A percentile compares a stretch with the other conserved stretches of the same genome.
phyloP scores from a whole-genome alignment of 2,329 filamentous ascomycete species.

The Alternaria novae-zelandiae region DNA sequence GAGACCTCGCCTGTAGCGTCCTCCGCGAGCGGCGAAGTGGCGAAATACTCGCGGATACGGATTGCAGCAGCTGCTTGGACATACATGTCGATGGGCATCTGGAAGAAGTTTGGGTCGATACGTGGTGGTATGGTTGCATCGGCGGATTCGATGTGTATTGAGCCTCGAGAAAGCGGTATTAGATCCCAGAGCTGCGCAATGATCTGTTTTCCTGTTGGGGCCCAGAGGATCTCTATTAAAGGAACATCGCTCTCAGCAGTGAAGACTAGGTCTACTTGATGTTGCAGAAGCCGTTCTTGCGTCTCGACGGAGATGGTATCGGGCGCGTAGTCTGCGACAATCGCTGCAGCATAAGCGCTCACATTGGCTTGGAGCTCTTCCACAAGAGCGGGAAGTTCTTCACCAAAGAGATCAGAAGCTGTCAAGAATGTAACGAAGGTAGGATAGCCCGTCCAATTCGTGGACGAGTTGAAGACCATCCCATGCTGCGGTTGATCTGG shows the following conservation, averaged over 20 bases:
- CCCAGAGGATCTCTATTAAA: conserved; percentile 56
- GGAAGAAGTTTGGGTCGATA: conserved; percentile 54
- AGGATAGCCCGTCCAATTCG: conserved; percentile 48
- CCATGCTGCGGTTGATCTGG: conserved; percentile 44
- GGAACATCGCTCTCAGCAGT: conserved; percentile 47
- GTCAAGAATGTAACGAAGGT: conserved; percentile 47
- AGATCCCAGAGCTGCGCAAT: conserved; percentile 51
- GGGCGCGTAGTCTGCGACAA: conserved; percentile 25
- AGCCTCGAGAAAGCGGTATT: conserved; percentile 46
- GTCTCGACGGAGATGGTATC: conserved; percentile 33
- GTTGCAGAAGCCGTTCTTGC: conserved; percentile 51
- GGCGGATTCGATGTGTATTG: conserved; percentile 38
- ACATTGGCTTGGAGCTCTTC: conserved; percentile 33
- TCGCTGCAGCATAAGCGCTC: conserved; percentile 33
- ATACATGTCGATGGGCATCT: conserved; percentile 47
- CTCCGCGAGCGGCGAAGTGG: conserved; percentile 31
- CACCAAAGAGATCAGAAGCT: conserved; percentile 45
- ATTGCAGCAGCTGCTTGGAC: conserved; percentile 45
- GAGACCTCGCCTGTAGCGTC: conserved; percentile 26
- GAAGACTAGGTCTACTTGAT: conserved; percentile 60
- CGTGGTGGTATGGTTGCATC: conserved; percentile 44
- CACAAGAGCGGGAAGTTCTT: conserved; percentile 29
- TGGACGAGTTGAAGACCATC: conserved; percentile 32
- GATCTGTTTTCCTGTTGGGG: conserved; percentile 34
- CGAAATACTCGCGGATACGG: conserved; percentile 39